A percentile compares a stretch with the other conserved stretches of the same genome.
Evolutionary conservation across 225 moss, liverwort and hornwort species (phyloP).

Genomic region (Neckera pumila): DNA sequence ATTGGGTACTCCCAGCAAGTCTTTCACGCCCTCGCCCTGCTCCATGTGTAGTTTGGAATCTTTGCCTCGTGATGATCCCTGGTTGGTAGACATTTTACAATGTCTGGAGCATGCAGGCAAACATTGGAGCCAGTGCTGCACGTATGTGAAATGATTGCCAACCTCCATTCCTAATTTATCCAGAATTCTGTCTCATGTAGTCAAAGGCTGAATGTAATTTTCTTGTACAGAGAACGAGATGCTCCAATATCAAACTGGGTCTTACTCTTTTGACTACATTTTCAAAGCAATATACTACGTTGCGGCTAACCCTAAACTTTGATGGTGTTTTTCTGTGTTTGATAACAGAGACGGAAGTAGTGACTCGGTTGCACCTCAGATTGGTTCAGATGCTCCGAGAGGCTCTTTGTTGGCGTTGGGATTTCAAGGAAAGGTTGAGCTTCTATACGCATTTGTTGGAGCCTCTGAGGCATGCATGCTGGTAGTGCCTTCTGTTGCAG

Average conservation of each 20-base stretch:
- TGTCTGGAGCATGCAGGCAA: slow-evolving; percentile 17
- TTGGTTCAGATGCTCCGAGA: slow-evolving; percentile 3
- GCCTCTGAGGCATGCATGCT: slow-evolving; percentile 41
- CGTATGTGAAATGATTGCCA: background rate
- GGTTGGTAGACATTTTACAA: slow-evolving; percentile 17
- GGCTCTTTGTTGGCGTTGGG: slow-evolving; percentile 28
- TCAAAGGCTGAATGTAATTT: background rate
- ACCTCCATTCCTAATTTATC: background rate
- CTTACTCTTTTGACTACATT: background rate
- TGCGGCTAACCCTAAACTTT: background rate
- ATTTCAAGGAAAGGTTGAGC: slow-evolving; percentile 27
- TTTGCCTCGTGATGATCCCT: slow-evolving; percentile 14
- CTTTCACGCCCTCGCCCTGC: slow-evolving; percentile 19
- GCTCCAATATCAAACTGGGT: background rate
- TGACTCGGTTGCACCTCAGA: slow-evolving; percentile 3
- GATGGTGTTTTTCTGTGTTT: background rate
- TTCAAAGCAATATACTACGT: background rate
- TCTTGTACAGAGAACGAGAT: background rate
- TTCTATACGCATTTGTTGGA: slow-evolving; percentile 32
- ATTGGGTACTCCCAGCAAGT: slow-evolving; percentile 1
- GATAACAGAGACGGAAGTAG: background rate
- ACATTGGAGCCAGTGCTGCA: slow-evolving; percentile 50
- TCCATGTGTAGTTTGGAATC: slow-evolving; percentile 23
- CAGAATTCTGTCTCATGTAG: background rate
- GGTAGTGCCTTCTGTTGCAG: slow-evolving; percentile 29